A percentile compares a stretch with the other conserved stretches of the same genome.
Evolutionary conservation across 75 land plant species (phyloP).

Genomic region (Adiantum capillusveneris): DNA sequence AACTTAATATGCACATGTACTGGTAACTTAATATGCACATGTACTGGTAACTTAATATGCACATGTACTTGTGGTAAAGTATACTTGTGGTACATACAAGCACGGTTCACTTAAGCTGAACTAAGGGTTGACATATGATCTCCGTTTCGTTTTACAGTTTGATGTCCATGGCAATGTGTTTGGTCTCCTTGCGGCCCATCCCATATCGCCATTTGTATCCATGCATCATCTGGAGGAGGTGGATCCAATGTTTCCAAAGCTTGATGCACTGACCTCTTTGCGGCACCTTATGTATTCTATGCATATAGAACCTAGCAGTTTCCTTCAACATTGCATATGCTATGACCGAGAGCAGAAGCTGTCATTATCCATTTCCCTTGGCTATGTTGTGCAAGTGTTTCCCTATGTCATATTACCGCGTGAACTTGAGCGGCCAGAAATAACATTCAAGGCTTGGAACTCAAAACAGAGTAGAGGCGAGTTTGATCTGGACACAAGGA

Average conservation of each 20-base stretch:
- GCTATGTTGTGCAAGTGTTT: conserved; percentile 39
- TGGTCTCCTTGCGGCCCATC: conserved; percentile 40
- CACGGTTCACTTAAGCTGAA: no score
- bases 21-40: no score
- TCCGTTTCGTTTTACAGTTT: conserved; percentile 19
- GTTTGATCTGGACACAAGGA: conserved; percentile 31
- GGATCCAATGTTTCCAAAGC: conserved; percentile 28
- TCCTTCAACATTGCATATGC: conserved; percentile 36
- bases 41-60: no score
- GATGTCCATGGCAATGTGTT: conserved; percentile 37
- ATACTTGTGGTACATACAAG: no score
- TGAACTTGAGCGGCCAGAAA: conserved; percentile 20
- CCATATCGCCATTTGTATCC: conserved; percentile 36
- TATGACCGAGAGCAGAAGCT: conserved; percentile 20
- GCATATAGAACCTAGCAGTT: conserved; percentile 27
- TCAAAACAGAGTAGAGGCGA: conserved; percentile 14
- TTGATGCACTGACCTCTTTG: conserved; percentile 21
- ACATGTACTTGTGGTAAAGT: no score
- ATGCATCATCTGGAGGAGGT: conserved; percentile 37
- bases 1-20: no score
- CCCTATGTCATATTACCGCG: conserved; percentile 30
- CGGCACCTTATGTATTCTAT: conserved; percentile 15
- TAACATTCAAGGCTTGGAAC: conserved; percentile 36
- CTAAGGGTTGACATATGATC: no score
- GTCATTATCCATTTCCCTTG: conserved; percentile 30